Percentiles rank a stretch among this genome's conserved stretches.
phyloP scores from a whole-genome alignment of 108 stramenopile genomes.

The Skeletonema menzelii region DNA sequence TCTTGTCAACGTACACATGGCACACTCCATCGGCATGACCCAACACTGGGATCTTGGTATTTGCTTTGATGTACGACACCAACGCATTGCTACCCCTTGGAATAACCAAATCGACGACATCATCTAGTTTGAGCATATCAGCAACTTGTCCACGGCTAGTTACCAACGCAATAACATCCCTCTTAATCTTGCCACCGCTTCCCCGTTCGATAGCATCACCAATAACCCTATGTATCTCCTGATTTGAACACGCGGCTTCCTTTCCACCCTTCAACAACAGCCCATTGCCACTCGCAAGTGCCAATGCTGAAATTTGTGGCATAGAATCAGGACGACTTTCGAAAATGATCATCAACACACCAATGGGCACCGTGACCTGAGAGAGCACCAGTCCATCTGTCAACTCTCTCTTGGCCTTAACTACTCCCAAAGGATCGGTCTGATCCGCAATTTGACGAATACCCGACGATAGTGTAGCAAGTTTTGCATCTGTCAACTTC shows the following conservation, averaged over 20 bases:
- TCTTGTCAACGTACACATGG: constrained; percentile 92
- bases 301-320: constrained; percentile 97
- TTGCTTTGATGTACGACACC: constrained; percentile 88
- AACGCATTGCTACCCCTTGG: constrained; percentile 94
- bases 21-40: constrained; percentile 99
- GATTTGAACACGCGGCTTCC: constrained; percentile 92
- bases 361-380: constrained; percentile 93
- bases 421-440: constrained; percentile 79
- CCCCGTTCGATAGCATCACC: constrained; percentile 89
- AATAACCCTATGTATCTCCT: constrained; percentile 82
- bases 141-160: constrained; percentile 90
- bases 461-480: constrained; percentile 85
- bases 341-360: constrained; percentile 98
- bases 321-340: constrained; percentile 97
- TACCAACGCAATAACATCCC: constrained; percentile 92
- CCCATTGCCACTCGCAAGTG: constrained; percentile 96
- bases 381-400: constrained; percentile 89
- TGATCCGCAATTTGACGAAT: constrained; percentile 79
- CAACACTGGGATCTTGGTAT: constrained; percentile 95
- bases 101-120: constrained; percentile 98
- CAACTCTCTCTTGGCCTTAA: constrained; percentile 84
- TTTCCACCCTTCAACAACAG: constrained; percentile 97
- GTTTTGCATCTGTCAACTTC: constrained; percentile 88
- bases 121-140: constrained; percentile 82
- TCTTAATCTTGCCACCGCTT: constrained; percentile 78